Base-by-base conservation (phyloP, 2,329 filamentous ascomycete species). In the Colletotrichum scovillei region DNA sequence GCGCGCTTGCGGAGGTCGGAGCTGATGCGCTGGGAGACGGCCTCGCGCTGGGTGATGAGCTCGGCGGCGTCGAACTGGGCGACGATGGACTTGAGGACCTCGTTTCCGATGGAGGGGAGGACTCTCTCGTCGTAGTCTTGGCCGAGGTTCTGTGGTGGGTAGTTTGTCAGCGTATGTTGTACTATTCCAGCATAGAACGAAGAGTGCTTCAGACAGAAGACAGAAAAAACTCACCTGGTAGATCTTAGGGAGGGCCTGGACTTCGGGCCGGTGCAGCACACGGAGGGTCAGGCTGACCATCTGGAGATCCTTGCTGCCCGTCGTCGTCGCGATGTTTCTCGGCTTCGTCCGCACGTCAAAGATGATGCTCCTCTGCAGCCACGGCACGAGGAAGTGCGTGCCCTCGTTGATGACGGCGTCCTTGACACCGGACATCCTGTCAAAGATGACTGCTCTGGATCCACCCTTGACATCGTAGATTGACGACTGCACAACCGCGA, bases 61-160 rank as follows among this genome's bases (percentile, higher is more conserved):
- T 99, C 97, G 75, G 95, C 95, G 77, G 97, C 97, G 83, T 99
- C 97, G 89, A 99, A 99, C 84, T 98, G 97, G 76, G 97, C 97
- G 71, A 99, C 97, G 79, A 99, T 98, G 80, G 95, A 91, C 89
- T 99, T 99, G 82, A 99, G 92, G 79, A 99, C 97, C 91, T 99
- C 97, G 88, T 99, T 99, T 80, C 97, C 97, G 85, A 99, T 99
- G 77, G 95, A 98, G 62, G 97, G 97, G 79, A 99, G 93, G 72
- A 99, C 97, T 84, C 97, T 91, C 90, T 99, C 97, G 84, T 99
- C 97, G 88, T 99, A 99, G 84, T 99, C 97, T 87, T 92, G 93
- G 81, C 97, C 97, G 83, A 99, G 96, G 82, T 95, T 97, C 96
- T 98, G 28, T 11, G 24, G n/a, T 14, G 28, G 58, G 8, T 12